Evolutionary conservation across 2,329 filamentous ascomycete genomes (phyloP), one percentile per base, ranked within the genome.

Genomic region (Epicoccum nigrum): DNA sequence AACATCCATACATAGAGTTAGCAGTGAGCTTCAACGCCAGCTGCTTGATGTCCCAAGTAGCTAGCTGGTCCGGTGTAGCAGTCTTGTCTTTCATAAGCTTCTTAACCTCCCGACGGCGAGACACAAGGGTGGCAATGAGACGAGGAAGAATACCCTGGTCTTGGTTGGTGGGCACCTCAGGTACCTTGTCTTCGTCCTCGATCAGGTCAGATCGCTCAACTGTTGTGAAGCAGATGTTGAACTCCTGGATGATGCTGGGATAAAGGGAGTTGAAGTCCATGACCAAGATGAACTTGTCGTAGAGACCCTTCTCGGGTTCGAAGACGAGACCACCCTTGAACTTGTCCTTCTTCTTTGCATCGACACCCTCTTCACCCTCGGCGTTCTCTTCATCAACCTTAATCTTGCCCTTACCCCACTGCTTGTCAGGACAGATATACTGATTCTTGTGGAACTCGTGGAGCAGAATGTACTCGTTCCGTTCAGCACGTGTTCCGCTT

Each of bases 191-290:
- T 45, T 96, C 91, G 41, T 94, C 89, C 33, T 92, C 86, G 27
- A 85, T 83, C 63, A 87, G 77, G 54, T 83, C 79, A 32, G 83
- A 80, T 63, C 94, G 83, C 55, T 97, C 90, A 6, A 99, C 92
- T 0, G 95, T 99, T 2, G 94, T 99, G 76, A 99, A 99, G 79
- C 95, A 99, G 63, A 99, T 99, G 75, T 99, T 99, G 78, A 87
- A 99, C 81, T 99, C 95, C 70, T 99, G 95, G 55, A 99, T 99
- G 68, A 99, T 97, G 69, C 91, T 97, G 25, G 94, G 94, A 67
- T 99, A 99, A 56, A 99, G 81, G 65, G 92, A 97, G 82, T 99
- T 99, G 81, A 99, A 99, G 80, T 99, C 94, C 95, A 99, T 99
- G 74, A 99, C 95, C 48, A 99, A 83, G 45, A 99, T 89, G 73